These are phyloP conservation scores for Tetrapisispora fleetii DNA, from an alignment of 805 yeast genomes.

Conservation along the genomic window DNA sequence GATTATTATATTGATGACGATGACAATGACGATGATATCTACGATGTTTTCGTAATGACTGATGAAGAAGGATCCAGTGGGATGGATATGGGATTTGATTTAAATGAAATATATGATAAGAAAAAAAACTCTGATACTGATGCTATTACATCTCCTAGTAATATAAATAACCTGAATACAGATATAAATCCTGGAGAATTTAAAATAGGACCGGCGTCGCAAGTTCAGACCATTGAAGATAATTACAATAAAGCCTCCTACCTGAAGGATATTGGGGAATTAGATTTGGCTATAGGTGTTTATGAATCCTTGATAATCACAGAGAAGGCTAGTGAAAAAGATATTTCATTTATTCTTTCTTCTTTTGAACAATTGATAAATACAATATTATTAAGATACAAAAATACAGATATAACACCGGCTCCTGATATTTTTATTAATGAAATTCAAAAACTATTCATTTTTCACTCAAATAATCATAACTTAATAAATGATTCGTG, in stretches of 20 bases:
- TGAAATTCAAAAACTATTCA: neutral
- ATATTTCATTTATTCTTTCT: neutral
- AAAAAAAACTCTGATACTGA: neutral
- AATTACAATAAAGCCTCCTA: neutral
- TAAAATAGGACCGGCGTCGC: neutral
- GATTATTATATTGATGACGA: constrained; percentile 3
- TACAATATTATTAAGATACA: neutral
- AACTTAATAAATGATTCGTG: neutral
- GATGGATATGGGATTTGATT: constrained; percentile 22
- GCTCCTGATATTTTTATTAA: neutral
- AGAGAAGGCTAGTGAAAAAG: neutral
- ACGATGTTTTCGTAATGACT: constrained; percentile 27
- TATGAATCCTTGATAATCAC: neutral
- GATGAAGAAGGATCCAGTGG: constrained; percentile 22
- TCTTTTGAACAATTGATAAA: neutral
- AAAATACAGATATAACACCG: neutral
- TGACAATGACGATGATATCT: constrained; percentile 12
- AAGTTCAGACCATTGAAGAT: neutral
- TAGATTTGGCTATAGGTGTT: neutral
- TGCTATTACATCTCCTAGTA: neutral
- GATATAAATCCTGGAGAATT: neutral
- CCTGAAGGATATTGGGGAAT: neutral
- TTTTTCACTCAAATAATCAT: neutral
- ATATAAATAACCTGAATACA: too few species aligned
- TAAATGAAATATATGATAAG: constrained; percentile 2